These are phyloP conservation scores for Penicillium ochrochloron DNA, from an alignment of 495 filamentous ascomycete species.

Conservation along the genomic window DNA sequence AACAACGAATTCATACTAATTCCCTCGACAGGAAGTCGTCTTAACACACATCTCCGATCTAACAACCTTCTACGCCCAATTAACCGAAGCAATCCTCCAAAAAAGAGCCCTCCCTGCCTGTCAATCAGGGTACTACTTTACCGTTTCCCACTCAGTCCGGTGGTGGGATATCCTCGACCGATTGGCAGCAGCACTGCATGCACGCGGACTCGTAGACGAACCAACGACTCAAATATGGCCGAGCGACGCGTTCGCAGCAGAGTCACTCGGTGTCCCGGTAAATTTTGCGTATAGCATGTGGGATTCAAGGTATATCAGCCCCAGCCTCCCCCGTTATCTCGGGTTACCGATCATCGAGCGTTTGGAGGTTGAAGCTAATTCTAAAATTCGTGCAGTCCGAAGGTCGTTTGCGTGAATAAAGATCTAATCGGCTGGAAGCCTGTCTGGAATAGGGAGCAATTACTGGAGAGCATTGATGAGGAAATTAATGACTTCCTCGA, in stretches of 20 bases:
- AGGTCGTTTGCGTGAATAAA: conserved; percentile 7
- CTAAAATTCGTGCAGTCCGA: neutral
- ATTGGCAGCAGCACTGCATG: neutral
- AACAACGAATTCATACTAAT: neutral
- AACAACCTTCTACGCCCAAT: conserved; percentile 9
- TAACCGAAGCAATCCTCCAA: conserved; percentile 13
- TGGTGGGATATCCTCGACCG: conserved; percentile 9
- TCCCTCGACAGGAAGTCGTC: neutral
- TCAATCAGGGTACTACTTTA: neutral
- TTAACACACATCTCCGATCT: conserved; percentile 16
- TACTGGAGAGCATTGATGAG: conserved; percentile 9
- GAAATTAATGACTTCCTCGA: conserved; percentile 19
- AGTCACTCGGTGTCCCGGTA: neutral
- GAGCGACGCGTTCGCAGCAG: neutral
- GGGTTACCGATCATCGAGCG: no score
- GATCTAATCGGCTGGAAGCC: conserved; percentile 14
- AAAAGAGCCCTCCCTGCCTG: conserved; percentile 1
- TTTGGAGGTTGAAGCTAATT: neutral
- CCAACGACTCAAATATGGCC: neutral
- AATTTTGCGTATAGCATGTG: conserved; percentile 1
- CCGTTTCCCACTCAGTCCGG: neutral
- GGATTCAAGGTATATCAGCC: conserved; percentile 2
- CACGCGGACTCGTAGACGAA: neutral
- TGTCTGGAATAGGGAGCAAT: conserved; percentile 6
- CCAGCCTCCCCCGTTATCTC: no score